Percentiles rank a stretch among this genome's conserved stretches.
phyloP scores from a whole-genome alignment of 805 yeast genomes.

The Lipomyces kockii region DNA sequence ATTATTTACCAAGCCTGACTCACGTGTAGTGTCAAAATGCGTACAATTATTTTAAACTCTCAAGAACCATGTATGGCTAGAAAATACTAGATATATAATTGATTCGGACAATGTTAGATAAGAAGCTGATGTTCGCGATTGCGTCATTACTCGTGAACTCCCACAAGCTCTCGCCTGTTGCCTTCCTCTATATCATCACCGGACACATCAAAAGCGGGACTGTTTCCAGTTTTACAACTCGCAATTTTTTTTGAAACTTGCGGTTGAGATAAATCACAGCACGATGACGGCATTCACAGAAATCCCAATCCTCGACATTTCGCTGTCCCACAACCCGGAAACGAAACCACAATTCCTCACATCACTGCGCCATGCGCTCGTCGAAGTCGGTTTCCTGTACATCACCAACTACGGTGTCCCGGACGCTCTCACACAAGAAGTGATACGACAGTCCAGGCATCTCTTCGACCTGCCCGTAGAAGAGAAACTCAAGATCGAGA shows the following conservation, averaged over 20 bases:
- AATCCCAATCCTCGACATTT: constrained; percentile 54
- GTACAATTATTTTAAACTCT: too few relatives aligned
- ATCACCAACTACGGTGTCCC: constrained; percentile 55
- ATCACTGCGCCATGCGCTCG: constrained; percentile 52
- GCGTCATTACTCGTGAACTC: not conserved
- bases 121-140: too few relatives aligned
- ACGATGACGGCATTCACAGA: constrained; percentile 24
- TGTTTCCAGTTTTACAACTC: too few relatives aligned
- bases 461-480: constrained; percentile 55
- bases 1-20: too few relatives aligned
- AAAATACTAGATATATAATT: too few relatives aligned
- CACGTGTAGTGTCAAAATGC: not conserved
- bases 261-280: not conserved
- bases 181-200: not conserved
- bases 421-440: constrained; percentile 47
- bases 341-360: constrained; percentile 52
- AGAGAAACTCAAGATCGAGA: constrained; percentile 54
- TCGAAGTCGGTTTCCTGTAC: constrained; percentile 61
- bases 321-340: constrained; percentile 49
- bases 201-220: too few relatives aligned
- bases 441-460: constrained; percentile 49
- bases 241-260: not conserved
- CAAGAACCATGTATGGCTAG: too few relatives aligned
- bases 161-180: not conserved
- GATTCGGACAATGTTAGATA: too few relatives aligned